Conservation (phyloP, 164 flowering plant species). For the Vitis labrusca region DNA sequence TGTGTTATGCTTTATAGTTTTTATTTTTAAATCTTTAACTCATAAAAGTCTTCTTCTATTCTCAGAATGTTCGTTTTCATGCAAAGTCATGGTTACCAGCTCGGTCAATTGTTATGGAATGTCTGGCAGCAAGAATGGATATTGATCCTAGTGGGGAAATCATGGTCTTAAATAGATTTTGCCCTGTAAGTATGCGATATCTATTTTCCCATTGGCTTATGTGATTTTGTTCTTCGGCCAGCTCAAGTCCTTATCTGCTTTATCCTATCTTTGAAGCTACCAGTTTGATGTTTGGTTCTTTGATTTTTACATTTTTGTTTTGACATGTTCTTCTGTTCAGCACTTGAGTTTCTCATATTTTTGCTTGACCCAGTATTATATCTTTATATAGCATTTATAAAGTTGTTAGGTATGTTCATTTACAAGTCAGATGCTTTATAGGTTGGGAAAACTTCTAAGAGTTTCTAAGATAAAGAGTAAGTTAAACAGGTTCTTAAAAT, state of each 20-base stretch:
- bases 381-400: not conserved
- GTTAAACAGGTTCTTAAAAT: no score
- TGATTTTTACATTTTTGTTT: no score
- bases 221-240: no score
- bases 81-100: conserved; percentile 89
- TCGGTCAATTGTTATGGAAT: conserved; percentile 66
- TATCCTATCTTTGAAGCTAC: no score
- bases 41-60: not conserved
- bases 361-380: not conserved
- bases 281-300: no score
- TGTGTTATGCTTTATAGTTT: not conserved
- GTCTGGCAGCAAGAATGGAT: conserved; percentile 56
- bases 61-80: conserved; percentile 63
- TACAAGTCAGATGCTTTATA: not conserved
- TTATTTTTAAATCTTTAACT: not conserved
- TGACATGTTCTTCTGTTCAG: not conserved
- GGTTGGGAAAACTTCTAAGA: not conserved
- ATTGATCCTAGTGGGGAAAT: conserved; percentile 92
- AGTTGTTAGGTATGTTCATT: not conserved
- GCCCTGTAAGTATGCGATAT: conserved; percentile 77
- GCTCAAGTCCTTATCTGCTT: not conserved
- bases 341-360: not conserved
- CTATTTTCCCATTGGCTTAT: not conserved
- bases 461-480: no score
- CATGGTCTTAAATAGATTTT: conserved; percentile 56